Evolutionary conservation across 805 yeast genomes (phyloP), one percentile per base, ranked within the genome.

Genomic region (Candida morakotiae): DNA sequence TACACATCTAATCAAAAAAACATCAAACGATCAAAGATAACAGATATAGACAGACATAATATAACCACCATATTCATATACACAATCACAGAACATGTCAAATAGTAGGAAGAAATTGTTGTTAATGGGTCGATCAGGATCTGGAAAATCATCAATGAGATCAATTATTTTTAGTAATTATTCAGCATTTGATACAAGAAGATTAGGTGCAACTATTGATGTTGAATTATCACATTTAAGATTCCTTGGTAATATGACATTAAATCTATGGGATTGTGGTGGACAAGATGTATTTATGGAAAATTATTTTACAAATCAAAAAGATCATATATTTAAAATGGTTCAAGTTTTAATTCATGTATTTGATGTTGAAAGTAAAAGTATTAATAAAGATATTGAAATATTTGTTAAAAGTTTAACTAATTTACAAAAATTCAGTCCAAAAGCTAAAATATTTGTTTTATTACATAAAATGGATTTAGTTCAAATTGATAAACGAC

Each of bases 211-310:
- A 9, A 93, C 98, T 0, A 89, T 93, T 40, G 98, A 93, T 55
- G 97, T 93, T n/a, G 98, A 93, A 55, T 96, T 93, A 55, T 87
- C 97, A 2, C 96, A 91, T 62, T 64, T 93, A 39, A 69, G 98
- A 35, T 89, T 93, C 52, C 67, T 93, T 41, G 96, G 96, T 1
- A 89, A 91, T 56, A 87, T 93, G 94, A 88, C 97, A 1, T 68
- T 93, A 31, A 91, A 91, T 52, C 67, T 93, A 16, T 89, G 98
- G 98, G 98, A 93, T 60, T 93, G 98, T 63, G 98, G 98, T 52
- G 96, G 96, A 3, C 98, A 93, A 57, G 97, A 93, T 58, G 87
- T 84, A 2, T 93, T 89, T 48, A 89, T 93, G 87, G 97, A 91
- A 53, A 88, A 87, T 58, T 93, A 93, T 56, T 81, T 87, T 53